phyloP scores from a whole-genome alignment of 768 basidiomycete genomes.

The Calocera cornea region DNA sequence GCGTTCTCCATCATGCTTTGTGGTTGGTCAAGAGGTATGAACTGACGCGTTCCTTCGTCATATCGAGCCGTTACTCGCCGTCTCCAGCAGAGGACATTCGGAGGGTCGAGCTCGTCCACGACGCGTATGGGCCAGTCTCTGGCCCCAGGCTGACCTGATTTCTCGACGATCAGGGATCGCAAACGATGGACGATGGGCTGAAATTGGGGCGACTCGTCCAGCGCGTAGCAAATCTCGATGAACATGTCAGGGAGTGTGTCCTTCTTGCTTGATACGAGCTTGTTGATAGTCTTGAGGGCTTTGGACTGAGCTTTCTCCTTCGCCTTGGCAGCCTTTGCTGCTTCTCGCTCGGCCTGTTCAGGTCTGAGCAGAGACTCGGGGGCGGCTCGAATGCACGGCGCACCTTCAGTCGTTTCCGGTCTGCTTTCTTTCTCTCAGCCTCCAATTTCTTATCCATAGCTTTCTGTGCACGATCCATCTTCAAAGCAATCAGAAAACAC shows the following conservation, averaged over 20 bases:
- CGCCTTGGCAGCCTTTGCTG: neutral
- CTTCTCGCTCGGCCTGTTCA: neutral
- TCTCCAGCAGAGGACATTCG: neutral
- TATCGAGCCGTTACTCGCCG: neutral
- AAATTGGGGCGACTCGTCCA: neutral
- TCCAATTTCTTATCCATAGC: neutral
- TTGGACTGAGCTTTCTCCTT: neutral
- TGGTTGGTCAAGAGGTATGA: neutral
- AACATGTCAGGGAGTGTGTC: neutral
- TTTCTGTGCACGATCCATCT: neutral
- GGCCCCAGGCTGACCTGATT: neutral
- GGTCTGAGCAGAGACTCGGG: neutral
- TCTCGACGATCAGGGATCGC: neutral
- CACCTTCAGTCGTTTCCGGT: neutral
- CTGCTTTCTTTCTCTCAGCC: neutral
- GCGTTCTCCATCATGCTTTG: neutral
- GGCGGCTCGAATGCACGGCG: neutral
- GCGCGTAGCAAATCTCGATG: neutral
- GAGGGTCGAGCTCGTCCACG: neutral
- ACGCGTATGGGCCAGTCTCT: slow-evolving; percentile 1
- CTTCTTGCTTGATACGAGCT: neutral
- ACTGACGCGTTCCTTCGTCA: neutral
- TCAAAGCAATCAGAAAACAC: neutral
- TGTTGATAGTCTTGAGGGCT: neutral
- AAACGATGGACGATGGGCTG: neutral